Evolutionary conservation across 108 stramenopile species (phyloP).

Genomic region (Epipyxis sp.): DNA sequence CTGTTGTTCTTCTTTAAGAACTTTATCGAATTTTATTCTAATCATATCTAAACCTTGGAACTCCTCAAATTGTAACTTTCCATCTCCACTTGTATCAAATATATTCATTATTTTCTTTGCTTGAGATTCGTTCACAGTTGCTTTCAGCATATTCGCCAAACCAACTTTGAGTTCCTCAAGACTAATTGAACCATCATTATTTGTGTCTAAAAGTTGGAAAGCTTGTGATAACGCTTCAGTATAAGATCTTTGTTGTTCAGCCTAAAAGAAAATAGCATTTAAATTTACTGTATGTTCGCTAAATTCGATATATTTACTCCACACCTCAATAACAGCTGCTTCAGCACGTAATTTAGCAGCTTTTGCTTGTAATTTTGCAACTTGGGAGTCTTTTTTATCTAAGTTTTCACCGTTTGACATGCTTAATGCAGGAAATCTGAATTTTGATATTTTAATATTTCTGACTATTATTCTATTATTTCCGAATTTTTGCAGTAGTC

Average conservation of each 20-base stretch:
- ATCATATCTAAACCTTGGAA: conserved; percentile 36
- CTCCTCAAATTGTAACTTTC: conserved; percentile 39
- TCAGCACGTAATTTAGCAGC: conserved; percentile 41
- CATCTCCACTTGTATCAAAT: conserved; percentile 41
- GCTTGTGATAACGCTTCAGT: background rate
- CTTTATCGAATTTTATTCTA: conserved; percentile 31
- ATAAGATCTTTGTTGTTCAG: background rate
- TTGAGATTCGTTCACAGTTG: conserved; percentile 41
- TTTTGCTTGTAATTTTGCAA: conserved; percentile 35
- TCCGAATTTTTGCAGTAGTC: too few species aligned
- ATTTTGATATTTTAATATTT: too few species aligned
- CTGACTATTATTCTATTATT: too few species aligned
- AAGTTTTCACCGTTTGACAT: too few species aligned
- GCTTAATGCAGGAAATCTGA: too few species aligned
- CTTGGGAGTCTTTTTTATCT: too few species aligned
- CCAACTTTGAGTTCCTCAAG: conserved; percentile 40
- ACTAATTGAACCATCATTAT: conserved; percentile 46
- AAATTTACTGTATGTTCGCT: too few species aligned
- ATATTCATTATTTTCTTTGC: conserved; percentile 41
- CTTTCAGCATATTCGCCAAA: conserved; percentile 30
- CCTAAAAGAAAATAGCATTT: too few species aligned
- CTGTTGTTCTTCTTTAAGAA: conserved; percentile 34
- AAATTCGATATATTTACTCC: too few species aligned
- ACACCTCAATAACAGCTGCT: conserved; percentile 38
- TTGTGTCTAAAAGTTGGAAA: conserved; percentile 37